Base-by-base conservation (phyloP, 2,329 filamentous ascomycete species). In the Drechslerella coelobrocha region DNA sequence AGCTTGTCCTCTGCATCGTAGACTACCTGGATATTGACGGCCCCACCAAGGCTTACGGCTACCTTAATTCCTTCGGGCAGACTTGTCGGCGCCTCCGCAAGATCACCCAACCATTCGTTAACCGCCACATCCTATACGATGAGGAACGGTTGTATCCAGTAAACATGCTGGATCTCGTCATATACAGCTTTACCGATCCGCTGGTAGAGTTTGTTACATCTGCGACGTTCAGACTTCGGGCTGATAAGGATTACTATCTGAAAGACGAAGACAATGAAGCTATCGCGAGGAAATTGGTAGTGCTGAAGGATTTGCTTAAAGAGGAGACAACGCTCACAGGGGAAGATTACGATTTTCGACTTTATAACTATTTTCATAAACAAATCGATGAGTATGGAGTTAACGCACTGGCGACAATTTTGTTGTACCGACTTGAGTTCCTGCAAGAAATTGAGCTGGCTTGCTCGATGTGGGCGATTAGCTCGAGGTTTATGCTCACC, bases 41-140 rank as follows among this genome's bases (percentile, higher is more conserved):
- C n/a, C 24, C 24, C 0, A 7, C 9, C 0, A 43, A 53, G 6
- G 17, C 27, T 9, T 7, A 39, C 17, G 53, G 43, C 1, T 21
- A 34, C 47, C 56, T 69, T 10, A 52, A 52, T 9, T 61, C 51
- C 1, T 31, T 69, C 0, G 41, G 56, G 4, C 63, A 69, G 48
- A 69, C 63, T 39, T 69, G 56, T 17, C 45, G 43, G 8, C 23
- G 31, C 5, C 45, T 69, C 10, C 51, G 63, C 2, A 27, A 17
- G 51, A 41, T 69, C 19, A 34, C 37, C 5, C 61, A 61, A 14
- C 63, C 63, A 12, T 31, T 69, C 2, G 23, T 53, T 19, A 51
- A 61, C n/a, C 63, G 63, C 12, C 56, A 57, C 23, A 4, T 69
- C 2, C 21, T 55, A 24, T 69, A 50, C 5, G 57, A 69, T 27